Percentiles rank a stretch among this genome's conserved stretches.
phyloP scores from a whole-genome alignment of 495 filamentous ascomycete species.

The Penicillium cataractarum region DNA sequence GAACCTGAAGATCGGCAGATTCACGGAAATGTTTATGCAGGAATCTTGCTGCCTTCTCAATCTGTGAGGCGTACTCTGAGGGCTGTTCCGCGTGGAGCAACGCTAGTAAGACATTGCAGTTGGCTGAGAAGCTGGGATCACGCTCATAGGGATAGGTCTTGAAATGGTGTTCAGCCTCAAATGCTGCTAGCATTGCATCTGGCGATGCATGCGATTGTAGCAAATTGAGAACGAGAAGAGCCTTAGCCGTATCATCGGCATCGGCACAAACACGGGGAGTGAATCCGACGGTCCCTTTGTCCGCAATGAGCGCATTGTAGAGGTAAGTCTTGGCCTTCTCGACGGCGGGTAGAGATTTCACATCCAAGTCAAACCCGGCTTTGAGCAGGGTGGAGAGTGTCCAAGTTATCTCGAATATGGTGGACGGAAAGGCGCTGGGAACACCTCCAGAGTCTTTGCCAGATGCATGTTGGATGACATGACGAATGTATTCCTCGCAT shows the following conservation, averaged over 20 bases:
- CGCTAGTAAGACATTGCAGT: slow-evolving; percentile 47
- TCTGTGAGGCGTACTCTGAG: background rate
- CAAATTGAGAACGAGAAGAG: slow-evolving; percentile 36
- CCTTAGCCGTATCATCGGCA: slow-evolving; percentile 54
- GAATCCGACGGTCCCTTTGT: slow-evolving; percentile 28
- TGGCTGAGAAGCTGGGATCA: slow-evolving; percentile 45
- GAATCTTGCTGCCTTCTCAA: background rate
- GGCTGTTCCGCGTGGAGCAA: slow-evolving; percentile 26
- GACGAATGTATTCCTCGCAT: slow-evolving; percentile 37
- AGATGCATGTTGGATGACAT: slow-evolving; percentile 30
- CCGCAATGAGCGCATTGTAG: background rate
- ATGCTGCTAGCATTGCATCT: slow-evolving; percentile 36
- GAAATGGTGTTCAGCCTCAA: slow-evolving; percentile 39
- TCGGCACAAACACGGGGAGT: slow-evolving; percentile 33
- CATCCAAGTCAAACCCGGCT: slow-evolving; percentile 8
- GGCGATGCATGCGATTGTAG: slow-evolving; percentile 28
- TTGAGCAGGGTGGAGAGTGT: slow-evolving; percentile 13
- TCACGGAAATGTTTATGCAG: background rate
- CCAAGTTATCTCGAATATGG: slow-evolving; percentile 48
- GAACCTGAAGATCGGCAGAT: slow-evolving; percentile 13
- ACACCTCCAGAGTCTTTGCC: slow-evolving; percentile 36
- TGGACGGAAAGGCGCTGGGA: slow-evolving; percentile 29
- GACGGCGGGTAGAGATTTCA: background rate
- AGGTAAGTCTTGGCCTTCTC: background rate
- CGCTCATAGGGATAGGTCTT: slow-evolving; percentile 44